Percentiles rank a stretch among this genome's conserved stretches.
Conservation (phyloP, 2,329 filamentous ascomycete genomes). For the Dactylellina leptospora region DNA sequence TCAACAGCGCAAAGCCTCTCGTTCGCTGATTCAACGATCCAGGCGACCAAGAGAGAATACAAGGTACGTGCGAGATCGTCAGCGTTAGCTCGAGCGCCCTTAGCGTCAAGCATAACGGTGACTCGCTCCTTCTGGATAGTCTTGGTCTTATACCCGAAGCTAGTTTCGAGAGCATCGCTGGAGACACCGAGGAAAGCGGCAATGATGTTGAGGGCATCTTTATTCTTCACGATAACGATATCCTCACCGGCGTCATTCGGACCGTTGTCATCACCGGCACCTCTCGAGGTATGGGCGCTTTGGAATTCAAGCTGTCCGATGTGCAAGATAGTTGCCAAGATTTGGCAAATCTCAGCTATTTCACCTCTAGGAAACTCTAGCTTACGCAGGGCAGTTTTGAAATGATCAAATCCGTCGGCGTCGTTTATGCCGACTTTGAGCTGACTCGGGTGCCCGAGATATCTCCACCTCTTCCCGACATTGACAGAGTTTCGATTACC, state of each 20-base stretch:
- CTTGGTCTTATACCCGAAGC: slow-evolving; percentile 94
- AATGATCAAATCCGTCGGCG: slow-evolving; percentile 91
- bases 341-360: slow-evolving; percentile 95
- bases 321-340: slow-evolving; percentile 92
- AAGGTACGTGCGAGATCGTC: slow-evolving; percentile 92
- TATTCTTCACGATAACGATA: slow-evolving; percentile 89
- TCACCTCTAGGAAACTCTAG: slow-evolving; percentile 92
- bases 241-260: slow-evolving; percentile 91
- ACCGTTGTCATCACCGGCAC: slow-evolving; percentile 86
- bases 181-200: slow-evolving; percentile 94
- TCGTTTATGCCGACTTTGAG: slow-evolving; percentile 98
- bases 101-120: slow-evolving; percentile 96
- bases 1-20: slow-evolving; percentile 86
- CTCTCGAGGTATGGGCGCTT: slow-evolving; percentile 79
- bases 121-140: slow-evolving; percentile 95
- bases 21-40: slow-evolving; percentile 92
- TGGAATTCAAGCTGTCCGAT: slow-evolving; percentile 96
- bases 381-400: slow-evolving; percentile 93
- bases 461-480: slow-evolving; percentile 88
- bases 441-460: slow-evolving; percentile 93
- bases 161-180: slow-evolving; percentile 81
- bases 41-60: slow-evolving; percentile 92
- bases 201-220: slow-evolving; percentile 83
- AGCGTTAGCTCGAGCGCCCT: slow-evolving; percentile 86
- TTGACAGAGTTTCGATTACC: slow-evolving; percentile 67